A percentile compares a stretch with the other conserved stretches of the same genome.
phyloP scores from a whole-genome alignment of 192 early-diverging fungal genomes.

The Gonapodya sp. region DNA sequence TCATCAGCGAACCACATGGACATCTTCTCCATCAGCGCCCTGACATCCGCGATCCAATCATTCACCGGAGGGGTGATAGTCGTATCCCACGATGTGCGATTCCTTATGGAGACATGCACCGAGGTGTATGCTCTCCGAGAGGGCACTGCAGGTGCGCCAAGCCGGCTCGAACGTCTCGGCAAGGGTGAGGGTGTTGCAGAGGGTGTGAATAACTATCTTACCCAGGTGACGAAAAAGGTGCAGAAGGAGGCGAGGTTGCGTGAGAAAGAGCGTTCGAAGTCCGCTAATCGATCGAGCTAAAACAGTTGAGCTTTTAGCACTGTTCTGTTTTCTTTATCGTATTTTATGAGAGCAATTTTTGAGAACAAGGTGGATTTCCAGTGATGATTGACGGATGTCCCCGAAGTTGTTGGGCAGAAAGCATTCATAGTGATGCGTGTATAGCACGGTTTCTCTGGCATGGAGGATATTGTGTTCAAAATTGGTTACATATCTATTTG shows the following conservation, averaged over 20 bases:
- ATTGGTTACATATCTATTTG: no score
- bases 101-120: slow-evolving; percentile 57
- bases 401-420: no score
- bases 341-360: no score
- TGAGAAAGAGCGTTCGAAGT: not conserved
- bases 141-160: not conserved
- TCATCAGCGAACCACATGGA: not conserved
- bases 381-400: no score
- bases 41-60: slow-evolving; percentile 58
- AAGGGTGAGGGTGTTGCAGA: not conserved
- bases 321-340: no score
- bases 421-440: no score
- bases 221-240: not conserved
- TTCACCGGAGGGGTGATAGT: slow-evolving; percentile 67
- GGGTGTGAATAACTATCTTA: not conserved
- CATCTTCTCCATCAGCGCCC: slow-evolving; percentile 68
- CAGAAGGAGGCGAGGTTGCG: not conserved
- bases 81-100: slow-evolving; percentile 83
- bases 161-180: not conserved
- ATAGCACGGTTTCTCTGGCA: no score
- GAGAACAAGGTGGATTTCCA: no score
- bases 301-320: no score
- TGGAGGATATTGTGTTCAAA: no score
- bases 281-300: no score
- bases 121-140: slow-evolving; percentile 17